A percentile compares a stretch with the other conserved stretches of the same genome.
These are phyloP conservation scores for Diaporthe sp. DNA, from an alignment of 2,329 filamentous ascomycete species.

Conservation along the genomic window DNA sequence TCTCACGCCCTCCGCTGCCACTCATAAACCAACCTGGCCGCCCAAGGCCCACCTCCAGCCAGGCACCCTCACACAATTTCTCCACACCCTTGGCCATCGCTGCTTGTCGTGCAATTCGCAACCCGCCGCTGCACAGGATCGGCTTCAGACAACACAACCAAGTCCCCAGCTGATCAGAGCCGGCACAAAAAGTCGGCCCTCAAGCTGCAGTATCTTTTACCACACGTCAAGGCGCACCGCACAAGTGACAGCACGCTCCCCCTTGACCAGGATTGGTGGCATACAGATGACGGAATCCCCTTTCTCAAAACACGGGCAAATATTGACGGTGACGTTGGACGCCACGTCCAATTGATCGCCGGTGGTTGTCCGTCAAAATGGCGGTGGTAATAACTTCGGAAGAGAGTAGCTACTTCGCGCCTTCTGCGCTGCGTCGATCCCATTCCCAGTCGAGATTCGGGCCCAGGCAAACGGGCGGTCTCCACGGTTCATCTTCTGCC, in stretches of 20 bases:
- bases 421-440: slow-evolving; percentile 67
- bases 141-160: background rate
- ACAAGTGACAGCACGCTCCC: slow-evolving; percentile 12
- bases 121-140: slow-evolving; percentile 1
- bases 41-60: slow-evolving; percentile 30
- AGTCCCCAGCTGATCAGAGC: background rate
- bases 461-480: slow-evolving; percentile 53
- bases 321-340: slow-evolving; percentile 47
- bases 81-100: slow-evolving; percentile 23
- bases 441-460: slow-evolving; percentile 71
- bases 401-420: slow-evolving; percentile 68
- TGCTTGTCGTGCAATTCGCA: slow-evolving; percentile 7
- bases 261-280: slow-evolving; percentile 33
- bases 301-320: slow-evolving; percentile 29
- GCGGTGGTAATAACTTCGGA: slow-evolving; percentile 69
- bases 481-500: slow-evolving; percentile 60
- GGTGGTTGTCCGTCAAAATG: slow-evolving; percentile 54
- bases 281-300: slow-evolving; percentile 43
- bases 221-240: background rate
- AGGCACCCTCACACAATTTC: slow-evolving; percentile 32
- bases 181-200: background rate
- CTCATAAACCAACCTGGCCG: slow-evolving; percentile 23
- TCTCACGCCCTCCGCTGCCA: slow-evolving; percentile 10
- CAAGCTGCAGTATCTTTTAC: background rate
- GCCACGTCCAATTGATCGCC: slow-evolving; percentile 42